These are phyloP conservation scores for Viola odorata DNA, from an alignment of 345 rosid genomes.

Conservation along the genomic window DNA sequence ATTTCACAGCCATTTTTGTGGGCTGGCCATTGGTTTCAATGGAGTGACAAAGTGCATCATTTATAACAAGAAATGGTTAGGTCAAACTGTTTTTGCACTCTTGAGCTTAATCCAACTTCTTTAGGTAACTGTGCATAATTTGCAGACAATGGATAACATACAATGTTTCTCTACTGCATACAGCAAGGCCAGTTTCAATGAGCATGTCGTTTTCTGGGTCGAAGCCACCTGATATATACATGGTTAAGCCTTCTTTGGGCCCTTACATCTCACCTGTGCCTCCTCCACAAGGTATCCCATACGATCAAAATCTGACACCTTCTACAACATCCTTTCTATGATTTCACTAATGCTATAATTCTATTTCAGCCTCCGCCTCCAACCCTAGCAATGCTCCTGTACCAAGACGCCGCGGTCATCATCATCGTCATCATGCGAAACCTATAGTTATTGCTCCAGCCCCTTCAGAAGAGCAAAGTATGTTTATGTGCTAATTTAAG, in stretches of 20 bases:
- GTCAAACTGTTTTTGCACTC: not conserved
- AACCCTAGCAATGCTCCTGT: slow-evolving; percentile 32
- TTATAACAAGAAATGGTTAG: not conserved
- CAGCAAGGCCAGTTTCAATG: slow-evolving; percentile 52
- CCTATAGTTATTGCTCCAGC: slow-evolving; percentile 55
- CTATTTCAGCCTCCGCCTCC: slow-evolving; percentile 36
- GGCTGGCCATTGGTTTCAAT: not conserved
- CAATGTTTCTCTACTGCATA: slow-evolving; percentile 10
- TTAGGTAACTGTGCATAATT: not conserved
- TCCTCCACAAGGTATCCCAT: slow-evolving; percentile 43
- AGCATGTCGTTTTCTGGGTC: slow-evolving; percentile 33
- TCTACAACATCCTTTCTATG: slow-evolving; percentile 7
- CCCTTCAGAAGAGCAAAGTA: slow-evolving; percentile 64
- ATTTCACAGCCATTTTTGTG: too few relatives aligned
- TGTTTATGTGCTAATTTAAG: slow-evolving; percentile 4
- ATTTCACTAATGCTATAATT: slow-evolving; percentile 17
- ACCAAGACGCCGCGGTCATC: slow-evolving; percentile 36
- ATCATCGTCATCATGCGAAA: slow-evolving; percentile 44
- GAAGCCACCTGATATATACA: slow-evolving; percentile 26
- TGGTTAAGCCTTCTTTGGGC: slow-evolving; percentile 33
- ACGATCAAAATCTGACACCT: slow-evolving; percentile 1
- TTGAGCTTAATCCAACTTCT: not conserved
- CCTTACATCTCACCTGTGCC: slow-evolving; percentile 38
- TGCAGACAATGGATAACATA: not conserved
- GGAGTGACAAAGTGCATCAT: not conserved